Evolutionary conservation across 2,329 filamentous ascomycete genomes (phyloP).

Genomic region (Xylaria arbuscula): DNA sequence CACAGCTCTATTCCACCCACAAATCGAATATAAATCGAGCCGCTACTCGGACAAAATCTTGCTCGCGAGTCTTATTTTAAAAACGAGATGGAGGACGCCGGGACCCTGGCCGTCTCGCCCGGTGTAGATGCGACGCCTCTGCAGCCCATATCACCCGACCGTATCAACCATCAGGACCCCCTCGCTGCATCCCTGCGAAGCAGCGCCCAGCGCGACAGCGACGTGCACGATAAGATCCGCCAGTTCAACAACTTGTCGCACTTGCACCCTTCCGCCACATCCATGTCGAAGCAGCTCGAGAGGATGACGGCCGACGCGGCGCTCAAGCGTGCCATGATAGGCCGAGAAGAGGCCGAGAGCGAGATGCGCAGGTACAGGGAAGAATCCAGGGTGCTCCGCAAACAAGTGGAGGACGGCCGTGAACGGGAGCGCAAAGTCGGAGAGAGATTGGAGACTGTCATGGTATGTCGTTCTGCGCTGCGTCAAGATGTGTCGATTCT

Average conservation of each 20-base stretch:
- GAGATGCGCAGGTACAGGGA: conserved; percentile 73
- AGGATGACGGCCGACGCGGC: conserved; percentile 74
- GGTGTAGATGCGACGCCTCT: conserved; percentile 42
- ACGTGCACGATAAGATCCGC: conserved; percentile 51
- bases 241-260: conserved; percentile 50
- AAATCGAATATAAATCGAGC: conserved; percentile 1
- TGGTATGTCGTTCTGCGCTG: conserved; percentile 63
- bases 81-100: conserved; percentile 44
- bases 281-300: conserved; percentile 67
- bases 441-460: conserved; percentile 74
- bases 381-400: conserved; percentile 66
- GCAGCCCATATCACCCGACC: conserved; percentile 47
- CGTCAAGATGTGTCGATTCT: not conserved
- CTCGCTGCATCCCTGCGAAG: conserved; percentile 39
- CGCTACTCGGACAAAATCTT: not conserved
- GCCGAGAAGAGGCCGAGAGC: conserved; percentile 77
- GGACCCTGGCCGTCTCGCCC: conserved; percentile 43
- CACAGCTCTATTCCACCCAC: not conserved
- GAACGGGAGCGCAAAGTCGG: conserved; percentile 74
- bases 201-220: conserved; percentile 46
- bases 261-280: conserved; percentile 27
- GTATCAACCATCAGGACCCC: conserved; percentile 47
- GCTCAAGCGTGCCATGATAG: conserved; percentile 73
- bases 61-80: not conserved
- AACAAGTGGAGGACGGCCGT: conserved; percentile 71